Base-by-base conservation (phyloP, 1,284 basidiomycete genomes). In the Sanghuangporus sanghuang region DNA sequence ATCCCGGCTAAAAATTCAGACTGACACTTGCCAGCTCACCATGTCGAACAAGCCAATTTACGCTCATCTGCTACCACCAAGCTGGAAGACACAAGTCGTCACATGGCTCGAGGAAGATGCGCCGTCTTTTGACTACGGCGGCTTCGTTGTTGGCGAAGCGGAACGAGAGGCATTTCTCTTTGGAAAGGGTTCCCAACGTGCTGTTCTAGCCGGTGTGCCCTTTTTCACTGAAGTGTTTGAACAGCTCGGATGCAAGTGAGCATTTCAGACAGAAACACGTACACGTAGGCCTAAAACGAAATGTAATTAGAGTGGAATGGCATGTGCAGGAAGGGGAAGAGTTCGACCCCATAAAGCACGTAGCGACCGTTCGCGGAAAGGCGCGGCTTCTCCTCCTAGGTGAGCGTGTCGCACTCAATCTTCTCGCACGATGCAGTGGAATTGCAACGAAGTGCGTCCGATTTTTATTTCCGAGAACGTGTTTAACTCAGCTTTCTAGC, bases 91-190 rank as follows among this genome's bases (percentile, higher is more conserved):
- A 1, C 87, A 92, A 69, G 84, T 99, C 59, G 78, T 84, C 1
- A 78, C 76, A 16, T 99, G 96, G 97, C 85, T 97, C 18, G 85
- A 86, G 14, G 96, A 99, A 76, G 96, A 99, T 74, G 93, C 91
- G 0, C 97, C 96, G 1, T 95, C 93, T 0, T 98, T 98, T 71
- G 96, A 99, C 77, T 98, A 95, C 73, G 96, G 92, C 42, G 97
- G 97, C 2, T 98, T 92, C 73, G 95, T 99, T 40, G 97, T 99
- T 12, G 97, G 97, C 18, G 96, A 98, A 71, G 89, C 84, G 6
- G 78, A 84, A 55, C 88, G 94, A 61, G 89, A 92, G 73, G 97
- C 97, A 3, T 90, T 90, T 71, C 84, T 99, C 36, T 85, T 94
- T 71, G 95, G 95, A 63, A 99, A 97, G 77, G 89, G 90, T 63